These are phyloP conservation scores for Leccinum imitatum DNA, from an alignment of 768 basidiomycete species.

Conservation along the genomic window DNA sequence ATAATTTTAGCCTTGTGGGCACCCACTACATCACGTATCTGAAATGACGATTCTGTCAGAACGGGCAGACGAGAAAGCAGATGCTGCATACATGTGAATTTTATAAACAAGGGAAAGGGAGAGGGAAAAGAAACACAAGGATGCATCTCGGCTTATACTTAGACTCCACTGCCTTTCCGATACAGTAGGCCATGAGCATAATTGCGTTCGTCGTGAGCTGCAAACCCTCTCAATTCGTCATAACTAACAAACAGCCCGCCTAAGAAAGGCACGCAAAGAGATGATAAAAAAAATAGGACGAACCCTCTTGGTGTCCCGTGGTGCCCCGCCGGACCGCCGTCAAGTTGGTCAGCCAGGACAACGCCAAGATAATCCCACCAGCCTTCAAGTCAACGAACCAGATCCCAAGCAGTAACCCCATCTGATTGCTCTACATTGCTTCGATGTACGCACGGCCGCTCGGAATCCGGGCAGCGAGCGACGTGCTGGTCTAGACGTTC, in stretches of 20 bases:
- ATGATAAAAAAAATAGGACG: slow-evolving; percentile 23
- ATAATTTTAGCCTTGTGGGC: no score
- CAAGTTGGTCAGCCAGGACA: slow-evolving; percentile 64
- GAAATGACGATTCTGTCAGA: no score
- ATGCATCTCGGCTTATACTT: slow-evolving; percentile 35
- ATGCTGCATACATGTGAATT: no score
- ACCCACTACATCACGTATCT: no score
- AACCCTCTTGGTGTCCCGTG: slow-evolving; percentile 58
- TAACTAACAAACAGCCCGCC: neutral
- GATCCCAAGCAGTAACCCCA: slow-evolving; percentile 58
- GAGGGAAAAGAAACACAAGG: no score
- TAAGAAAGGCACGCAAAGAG: neutral
- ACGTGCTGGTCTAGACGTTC: slow-evolving; percentile 67
- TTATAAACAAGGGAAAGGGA: no score
- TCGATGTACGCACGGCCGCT: slow-evolving; percentile 66
- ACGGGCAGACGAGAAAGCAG: no score
- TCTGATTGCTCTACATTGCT: slow-evolving; percentile 56
- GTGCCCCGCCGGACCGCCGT: slow-evolving; percentile 42
- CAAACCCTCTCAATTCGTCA: neutral
- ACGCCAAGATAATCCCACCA: slow-evolving; percentile 55
- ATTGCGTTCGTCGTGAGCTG: slow-evolving; percentile 55
- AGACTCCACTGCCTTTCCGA: slow-evolving; percentile 58
- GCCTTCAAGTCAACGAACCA: slow-evolving; percentile 42
- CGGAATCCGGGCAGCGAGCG: slow-evolving; percentile 50
- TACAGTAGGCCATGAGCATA: slow-evolving; percentile 66